Evolutionary conservation across 208 protist species (phyloP).

Genomic region (Trypanosoma mega): DNA sequence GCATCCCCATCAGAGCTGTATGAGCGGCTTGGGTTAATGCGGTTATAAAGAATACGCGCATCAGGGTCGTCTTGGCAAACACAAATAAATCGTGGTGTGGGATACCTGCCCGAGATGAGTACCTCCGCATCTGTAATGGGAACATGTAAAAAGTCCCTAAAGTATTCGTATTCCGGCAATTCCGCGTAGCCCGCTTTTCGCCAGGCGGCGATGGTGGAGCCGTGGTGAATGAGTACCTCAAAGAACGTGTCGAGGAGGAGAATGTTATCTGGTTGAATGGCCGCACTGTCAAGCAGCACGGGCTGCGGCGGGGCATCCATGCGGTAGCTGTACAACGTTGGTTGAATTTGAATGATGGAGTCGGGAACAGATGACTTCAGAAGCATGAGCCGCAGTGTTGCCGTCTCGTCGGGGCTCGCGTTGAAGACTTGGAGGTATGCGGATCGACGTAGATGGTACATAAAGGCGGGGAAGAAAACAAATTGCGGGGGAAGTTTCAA

Average conservation of each 20-base stretch:
- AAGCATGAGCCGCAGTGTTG: slow-evolving; percentile 96
- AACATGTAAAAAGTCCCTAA: slow-evolving; percentile 93
- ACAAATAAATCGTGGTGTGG: slow-evolving; percentile 95
- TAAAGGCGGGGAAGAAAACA: slow-evolving; percentile 98
- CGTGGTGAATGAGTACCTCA: slow-evolving; percentile 97
- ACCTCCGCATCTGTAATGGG: slow-evolving; percentile 92
- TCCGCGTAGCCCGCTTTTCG: slow-evolving; percentile 94
- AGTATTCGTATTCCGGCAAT: slow-evolving; percentile 93
- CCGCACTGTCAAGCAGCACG: slow-evolving; percentile 91
- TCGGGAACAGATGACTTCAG: slow-evolving; percentile 94
- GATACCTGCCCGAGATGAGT: slow-evolving; percentile 92
- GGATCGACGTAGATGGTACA: slow-evolving; percentile 98
- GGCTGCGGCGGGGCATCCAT: slow-evolving; percentile 89
- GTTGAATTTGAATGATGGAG: slow-evolving; percentile 98
- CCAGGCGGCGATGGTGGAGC: slow-evolving; percentile 95
- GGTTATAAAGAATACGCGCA: slow-evolving; percentile 97
- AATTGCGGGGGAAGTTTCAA: slow-evolving; percentile 93
- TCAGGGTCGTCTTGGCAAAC: slow-evolving; percentile 96
- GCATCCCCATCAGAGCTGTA: slow-evolving; percentile 81
- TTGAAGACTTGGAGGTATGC: slow-evolving; percentile 98
- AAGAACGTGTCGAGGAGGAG: slow-evolving; percentile 99
- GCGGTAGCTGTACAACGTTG: slow-evolving; percentile 96
- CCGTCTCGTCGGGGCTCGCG: slow-evolving; percentile 97
- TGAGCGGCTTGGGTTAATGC: slow-evolving; percentile 97
- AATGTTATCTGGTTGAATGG: slow-evolving; percentile 92